phyloP scores from a whole-genome alignment of 805 yeast genomes.

The Starmerella bombicola region DNA sequence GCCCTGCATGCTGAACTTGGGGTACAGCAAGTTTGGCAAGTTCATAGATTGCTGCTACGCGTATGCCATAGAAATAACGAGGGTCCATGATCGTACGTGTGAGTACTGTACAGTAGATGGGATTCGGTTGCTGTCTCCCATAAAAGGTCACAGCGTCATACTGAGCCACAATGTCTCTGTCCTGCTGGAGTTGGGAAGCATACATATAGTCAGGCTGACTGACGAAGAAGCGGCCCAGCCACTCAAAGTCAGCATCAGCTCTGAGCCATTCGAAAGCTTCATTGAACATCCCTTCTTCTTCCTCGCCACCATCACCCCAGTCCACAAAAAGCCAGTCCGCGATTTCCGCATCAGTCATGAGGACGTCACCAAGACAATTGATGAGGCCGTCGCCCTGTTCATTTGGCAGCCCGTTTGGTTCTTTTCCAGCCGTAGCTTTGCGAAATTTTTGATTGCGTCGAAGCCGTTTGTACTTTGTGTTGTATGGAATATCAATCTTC shows the following conservation, averaged over 20 bases:
- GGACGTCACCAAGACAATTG: slow-evolving; percentile 65
- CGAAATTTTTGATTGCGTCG: slow-evolving; percentile 44
- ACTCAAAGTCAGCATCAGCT: slow-evolving; percentile 94
- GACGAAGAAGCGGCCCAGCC: slow-evolving; percentile 74
- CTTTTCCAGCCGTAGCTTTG: slow-evolving; percentile 25
- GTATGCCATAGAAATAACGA: slow-evolving; percentile 76
- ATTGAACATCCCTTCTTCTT: slow-evolving; percentile 51
- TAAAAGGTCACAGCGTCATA: slow-evolving; percentile 67
- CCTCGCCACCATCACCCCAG: slow-evolving; percentile 58
- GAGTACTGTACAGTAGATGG: slow-evolving; percentile 61
- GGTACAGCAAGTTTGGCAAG: slow-evolving; percentile 55
- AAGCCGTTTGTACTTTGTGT: slow-evolving; percentile 77
- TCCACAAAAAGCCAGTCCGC: slow-evolving; percentile 63
- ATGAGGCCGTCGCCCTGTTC: slow-evolving; percentile 29
- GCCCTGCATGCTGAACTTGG: slow-evolving; percentile 55
- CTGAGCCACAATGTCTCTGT: slow-evolving; percentile 93
- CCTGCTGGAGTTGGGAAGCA: slow-evolving; percentile 85
- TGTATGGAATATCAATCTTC: slow-evolving; percentile 85
- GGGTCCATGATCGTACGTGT: slow-evolving; percentile 71
- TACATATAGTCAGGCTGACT: slow-evolving; percentile 93
- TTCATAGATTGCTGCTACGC: slow-evolving; percentile 76
- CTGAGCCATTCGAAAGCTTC: slow-evolving; percentile 97
- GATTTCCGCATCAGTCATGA: slow-evolving; percentile 48
- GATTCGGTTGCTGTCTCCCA: slow-evolving; percentile 51
- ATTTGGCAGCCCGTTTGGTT: slow-evolving; percentile 18